Evolutionary conservation across 768 basidiomycete species (phyloP).

Genomic region (Russula lepida): DNA sequence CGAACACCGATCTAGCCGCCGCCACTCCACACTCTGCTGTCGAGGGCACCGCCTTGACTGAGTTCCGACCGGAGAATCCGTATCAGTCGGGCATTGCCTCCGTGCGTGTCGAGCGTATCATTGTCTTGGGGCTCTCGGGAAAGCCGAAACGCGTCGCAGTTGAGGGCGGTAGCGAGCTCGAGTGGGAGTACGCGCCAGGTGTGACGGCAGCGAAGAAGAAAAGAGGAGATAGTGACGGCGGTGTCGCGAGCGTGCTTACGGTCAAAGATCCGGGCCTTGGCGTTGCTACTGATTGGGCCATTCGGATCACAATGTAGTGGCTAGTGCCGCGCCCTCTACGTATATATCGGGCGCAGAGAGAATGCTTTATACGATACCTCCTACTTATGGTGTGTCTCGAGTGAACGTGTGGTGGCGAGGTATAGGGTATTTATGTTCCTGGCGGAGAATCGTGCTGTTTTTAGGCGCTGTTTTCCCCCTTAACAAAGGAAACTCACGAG

Average conservation of each 20-base stretch:
- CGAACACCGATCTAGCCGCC: slow-evolving; percentile 47
- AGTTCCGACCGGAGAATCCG: slow-evolving; percentile 49
- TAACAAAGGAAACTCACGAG: slow-evolving; percentile 1
- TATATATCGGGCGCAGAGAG: neutral
- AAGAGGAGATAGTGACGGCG: slow-evolving; percentile 55
- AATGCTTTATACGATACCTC: neutral
- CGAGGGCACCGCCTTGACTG: slow-evolving; percentile 40
- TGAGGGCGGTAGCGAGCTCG: slow-evolving; percentile 42
- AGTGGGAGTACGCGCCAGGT: slow-evolving; percentile 63
- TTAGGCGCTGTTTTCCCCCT: slow-evolving; percentile 4
- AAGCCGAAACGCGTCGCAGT: slow-evolving; percentile 57
- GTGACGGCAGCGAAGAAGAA: slow-evolving; percentile 37
- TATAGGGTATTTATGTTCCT: neutral
- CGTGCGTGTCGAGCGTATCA: slow-evolving; percentile 76
- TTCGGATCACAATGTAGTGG: slow-evolving; percentile 31
- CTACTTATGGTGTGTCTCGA: neutral
- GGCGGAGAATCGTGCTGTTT: neutral
- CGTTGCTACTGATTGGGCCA: slow-evolving; percentile 57
- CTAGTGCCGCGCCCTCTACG: slow-evolving; percentile 9
- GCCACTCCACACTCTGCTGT: slow-evolving; percentile 40
- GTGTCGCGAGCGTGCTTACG: slow-evolving; percentile 54
- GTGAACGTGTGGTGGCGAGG: neutral
- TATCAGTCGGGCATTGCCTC: slow-evolving; percentile 58
- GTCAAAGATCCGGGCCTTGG: slow-evolving; percentile 67
- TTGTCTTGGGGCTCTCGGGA: slow-evolving; percentile 61